A percentile compares a stretch with the other conserved stretches of the same genome.
These are phyloP conservation scores for Mycena rosella DNA, from an alignment of 768 basidiomycete species.

Conservation along the genomic window DNA sequence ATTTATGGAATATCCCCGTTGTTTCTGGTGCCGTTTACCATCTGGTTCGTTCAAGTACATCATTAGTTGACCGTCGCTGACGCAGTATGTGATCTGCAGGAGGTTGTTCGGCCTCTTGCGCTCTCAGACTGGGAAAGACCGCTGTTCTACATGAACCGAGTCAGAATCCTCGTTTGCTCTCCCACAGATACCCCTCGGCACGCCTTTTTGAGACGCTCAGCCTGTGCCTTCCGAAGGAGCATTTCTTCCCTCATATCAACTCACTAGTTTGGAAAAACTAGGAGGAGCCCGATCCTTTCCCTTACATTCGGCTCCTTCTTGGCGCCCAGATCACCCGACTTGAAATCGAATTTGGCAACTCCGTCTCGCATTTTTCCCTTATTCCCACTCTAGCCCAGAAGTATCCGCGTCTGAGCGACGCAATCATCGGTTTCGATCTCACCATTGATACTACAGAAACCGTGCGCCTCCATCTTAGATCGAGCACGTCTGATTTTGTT, in stretches of 20 bases:
- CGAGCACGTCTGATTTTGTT: neutral
- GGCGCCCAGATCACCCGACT: neutral
- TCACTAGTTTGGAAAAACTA: neutral
- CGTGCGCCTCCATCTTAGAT: neutral
- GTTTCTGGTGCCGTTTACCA: neutral
- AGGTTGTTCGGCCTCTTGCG: neutral
- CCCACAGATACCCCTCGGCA: neutral
- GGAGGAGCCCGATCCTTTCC: neutral
- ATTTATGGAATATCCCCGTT: neutral
- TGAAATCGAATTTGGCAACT: neutral
- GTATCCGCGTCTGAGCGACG: neutral
- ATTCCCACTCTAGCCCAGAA: neutral
- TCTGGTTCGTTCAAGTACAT: neutral
- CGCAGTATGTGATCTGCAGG: neutral
- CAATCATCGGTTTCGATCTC: neutral
- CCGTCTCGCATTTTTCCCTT: constrained; percentile 2
- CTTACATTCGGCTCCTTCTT: neutral
- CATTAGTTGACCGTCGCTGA: neutral
- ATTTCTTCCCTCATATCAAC: neutral
- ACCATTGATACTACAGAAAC: no score
- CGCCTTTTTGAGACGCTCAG: neutral
- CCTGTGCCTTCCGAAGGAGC: neutral
- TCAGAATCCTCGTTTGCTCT: neutral
- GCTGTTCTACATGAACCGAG: neutral
- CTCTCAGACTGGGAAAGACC: constrained; percentile 1